Evolutionary conservation across 768 basidiomycete species (phyloP), one percentile per base, ranked within the genome.

Genomic region (Auricularia sp.): DNA sequence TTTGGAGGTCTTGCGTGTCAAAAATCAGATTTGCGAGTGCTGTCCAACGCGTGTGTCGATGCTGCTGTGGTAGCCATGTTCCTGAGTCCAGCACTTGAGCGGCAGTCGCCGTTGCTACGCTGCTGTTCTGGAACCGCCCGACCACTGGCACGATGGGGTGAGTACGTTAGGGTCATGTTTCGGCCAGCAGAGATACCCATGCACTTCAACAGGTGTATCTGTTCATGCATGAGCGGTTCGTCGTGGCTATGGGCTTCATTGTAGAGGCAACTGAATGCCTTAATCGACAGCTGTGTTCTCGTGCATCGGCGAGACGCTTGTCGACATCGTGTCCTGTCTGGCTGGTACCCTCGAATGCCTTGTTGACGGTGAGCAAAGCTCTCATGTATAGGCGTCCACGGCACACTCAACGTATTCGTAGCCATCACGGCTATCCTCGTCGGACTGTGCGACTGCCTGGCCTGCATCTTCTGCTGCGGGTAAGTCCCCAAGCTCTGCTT

Each of bases 301-400:
- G 63, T 82, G 82, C 65, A 78, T 82, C 39, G 81, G 78, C 4
- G 80, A 73, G 18, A 70, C 71, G 11, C 71, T 83, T 56, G 78
- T 80, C 72, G 69, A 71, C 16, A 71, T 81, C 59, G 68, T 82
- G 5, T 70, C 67, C 14, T 63, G 70, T 24, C 77, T 83, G 44
- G 79, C 77, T 11, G 78, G 76, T 3, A 81, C 79, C 62, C 44
- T 83, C 33, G 80, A 81, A 70, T 81, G 81, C 63, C 77, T 83
- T 21, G 73, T 84, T 54, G 77, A 71, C 54, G 76, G 82, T 81
- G 64, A 61, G 78, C 70, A 13, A 24, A 14, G 36, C 6, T 14
- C 18, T n/a, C n/a, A 29, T 45, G 35, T 56, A 34, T 11, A 11
- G 5, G 45, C 3, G 29, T 62, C n/a, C n/a, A 24, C 24, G n/a